Base-by-base conservation (phyloP, 2,329 filamentous ascomycete species). In the Pseudogymnoascus sp. region DNA sequence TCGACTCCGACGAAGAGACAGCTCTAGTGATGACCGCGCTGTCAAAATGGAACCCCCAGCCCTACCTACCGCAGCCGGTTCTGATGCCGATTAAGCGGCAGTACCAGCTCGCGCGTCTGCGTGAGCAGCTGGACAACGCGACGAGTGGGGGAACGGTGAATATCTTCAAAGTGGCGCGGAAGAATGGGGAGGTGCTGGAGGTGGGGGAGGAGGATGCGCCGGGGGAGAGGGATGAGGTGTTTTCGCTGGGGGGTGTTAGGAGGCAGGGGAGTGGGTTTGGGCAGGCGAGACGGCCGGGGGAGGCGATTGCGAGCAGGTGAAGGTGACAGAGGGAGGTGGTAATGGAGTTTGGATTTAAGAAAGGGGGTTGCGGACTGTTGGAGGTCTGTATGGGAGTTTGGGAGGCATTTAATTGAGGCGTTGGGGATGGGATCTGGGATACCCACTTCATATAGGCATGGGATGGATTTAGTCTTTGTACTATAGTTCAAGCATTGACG, bases 1-100 rank as follows among this genome's bases (percentile, higher is more conserved):
- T 99, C 38, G 94, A 99, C 74, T 94, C 90, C 2, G 94, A 99
- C 72, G 94, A 97, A 78, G 94, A 99, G 75, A 91, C 91, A 59
- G 88, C 92, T 58, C 83, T 88, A 0, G 90, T 97, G 60, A 96
- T 97, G 91, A 80, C 83, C 33, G 90, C 90, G 6, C 82, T 93
- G 61, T 80, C 86, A 25, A 84, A 86, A 61, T 91, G 90, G 77
- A 86, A 86, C 44, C 92, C 93, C 0, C 86, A 88, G 65, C 92
- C 93, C 0, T 77, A 96, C 4, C 82, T 91, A 29, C 84, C 86
- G 6, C 86, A 90, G 71, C 83, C 78, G 3, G 72, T 84, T 1
- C 83, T 87, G 66, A 76, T 79, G 4, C 84, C 85, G 3, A 85
- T 88, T 63, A 83, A 82, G 68, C 79, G 84, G 9, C 81, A 85